phyloP scores from a whole-genome alignment of 257 asterid genomes.

The Solanum arcanum region DNA sequence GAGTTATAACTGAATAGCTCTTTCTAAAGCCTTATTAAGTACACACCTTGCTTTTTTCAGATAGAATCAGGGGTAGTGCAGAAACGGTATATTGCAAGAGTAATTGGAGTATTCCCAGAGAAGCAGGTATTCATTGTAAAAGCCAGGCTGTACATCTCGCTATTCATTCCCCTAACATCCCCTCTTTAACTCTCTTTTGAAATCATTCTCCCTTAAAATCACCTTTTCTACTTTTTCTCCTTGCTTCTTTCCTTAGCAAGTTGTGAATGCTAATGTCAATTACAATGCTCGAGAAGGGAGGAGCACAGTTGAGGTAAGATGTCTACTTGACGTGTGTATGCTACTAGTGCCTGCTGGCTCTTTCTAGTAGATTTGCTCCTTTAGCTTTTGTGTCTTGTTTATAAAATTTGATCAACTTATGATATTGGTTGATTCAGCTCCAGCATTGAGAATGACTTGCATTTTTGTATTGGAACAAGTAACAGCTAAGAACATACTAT shows the following conservation, averaged over 20 bases:
- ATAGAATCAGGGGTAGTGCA: slow-evolving; percentile 79
- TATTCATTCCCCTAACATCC: neutral
- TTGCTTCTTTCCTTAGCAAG: slow-evolving; percentile 41
- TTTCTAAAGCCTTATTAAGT: neutral
- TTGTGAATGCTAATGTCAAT: slow-evolving; percentile 57
- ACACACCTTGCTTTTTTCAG: slow-evolving; percentile 22
- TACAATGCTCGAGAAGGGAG: slow-evolving; percentile 76
- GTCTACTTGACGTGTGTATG: neutral
- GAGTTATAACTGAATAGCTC: neutral
- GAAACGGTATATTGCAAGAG: slow-evolving; percentile 85
- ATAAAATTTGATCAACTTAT: neutral
- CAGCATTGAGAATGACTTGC: neutral
- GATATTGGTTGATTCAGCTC: neutral
- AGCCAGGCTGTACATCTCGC: neutral
- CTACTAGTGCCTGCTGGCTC: neutral
- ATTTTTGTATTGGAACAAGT: neutral
- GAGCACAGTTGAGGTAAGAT: slow-evolving; percentile 67
- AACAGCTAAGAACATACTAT: neutral
- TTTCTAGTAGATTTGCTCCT: neutral
- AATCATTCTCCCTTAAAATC: neutral
- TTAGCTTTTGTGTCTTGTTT: neutral
- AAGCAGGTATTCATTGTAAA: slow-evolving; percentile 42
- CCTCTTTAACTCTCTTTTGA: neutral
- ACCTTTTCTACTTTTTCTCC: neutral
- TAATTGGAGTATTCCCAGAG: slow-evolving; percentile 79